A percentile compares a stretch with the other conserved stretches of the same genome.
phyloP scores from a whole-genome alignment of 495 filamentous ascomycete genomes.

The Neurospora intermedia region DNA sequence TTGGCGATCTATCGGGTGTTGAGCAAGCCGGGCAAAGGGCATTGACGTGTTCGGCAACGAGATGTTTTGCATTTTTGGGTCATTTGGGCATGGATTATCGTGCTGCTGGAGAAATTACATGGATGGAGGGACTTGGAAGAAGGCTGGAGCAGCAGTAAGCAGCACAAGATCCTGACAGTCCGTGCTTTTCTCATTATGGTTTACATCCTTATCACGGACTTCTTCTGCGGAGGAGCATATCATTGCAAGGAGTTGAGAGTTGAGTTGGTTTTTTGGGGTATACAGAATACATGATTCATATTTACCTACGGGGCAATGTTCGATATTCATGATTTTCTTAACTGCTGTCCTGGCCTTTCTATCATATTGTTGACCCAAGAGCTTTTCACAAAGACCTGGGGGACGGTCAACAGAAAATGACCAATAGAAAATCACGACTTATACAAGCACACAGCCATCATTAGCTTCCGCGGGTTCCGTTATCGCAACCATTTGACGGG shows the following conservation, averaged over 20 bases:
- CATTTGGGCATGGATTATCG: not conserved
- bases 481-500: not conserved
- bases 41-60: not conserved
- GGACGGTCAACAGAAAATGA: not conserved
- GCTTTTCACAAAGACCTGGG: not conserved
- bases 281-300: not conserved
- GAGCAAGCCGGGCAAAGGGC: not conserved
- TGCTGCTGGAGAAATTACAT: not conserved
- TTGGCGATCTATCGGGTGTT: not conserved
- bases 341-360: not conserved
- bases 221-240: not conserved
- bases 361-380: not conserved
- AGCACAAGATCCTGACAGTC: not conserved
- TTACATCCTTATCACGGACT: not conserved
- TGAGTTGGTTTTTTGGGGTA: not conserved
- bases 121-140: not conserved
- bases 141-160: not conserved
- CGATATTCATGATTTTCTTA: not conserved
- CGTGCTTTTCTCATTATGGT: not conserved
- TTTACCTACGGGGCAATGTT: not conserved
- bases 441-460: not conserved
- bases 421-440: not conserved
- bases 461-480: not conserved
- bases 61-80: not conserved
- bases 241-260: not conserved